Evolutionary conservation across 2,329 filamentous ascomycete genomes (phyloP), one percentile per base, ranked within the genome.

Genomic region (Penicillium sp.): DNA sequence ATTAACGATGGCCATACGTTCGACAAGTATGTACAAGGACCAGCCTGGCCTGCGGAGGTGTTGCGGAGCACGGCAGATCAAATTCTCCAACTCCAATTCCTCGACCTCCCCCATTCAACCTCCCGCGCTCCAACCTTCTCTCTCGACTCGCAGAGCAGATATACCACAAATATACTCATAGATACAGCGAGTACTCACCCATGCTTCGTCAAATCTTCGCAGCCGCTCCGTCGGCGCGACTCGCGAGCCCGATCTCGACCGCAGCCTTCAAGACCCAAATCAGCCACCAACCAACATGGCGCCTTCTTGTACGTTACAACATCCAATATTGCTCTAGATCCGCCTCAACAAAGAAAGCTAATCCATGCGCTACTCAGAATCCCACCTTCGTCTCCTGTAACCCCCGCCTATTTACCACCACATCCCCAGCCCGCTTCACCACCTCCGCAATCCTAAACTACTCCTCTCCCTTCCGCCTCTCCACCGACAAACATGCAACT

Each of bases 401-500:
- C 10, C 39, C 54, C 5, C 62, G 62, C 43, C 46, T 50, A 46
- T 63, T 64, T 50, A 60, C 63, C 39, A 58, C 54, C 16, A 59
- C 63, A 13, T 39, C 49, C 19, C 49, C 35, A 14, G 51, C 51
- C 51, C 43, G 48, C 50, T 65, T 66, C 58, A 57, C 54, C 56
- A 25, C 53, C 27, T 55, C 62, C 39, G 26, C 57, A 27, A n/a
- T 45, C 46, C 54, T 58, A 57, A 51, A 50, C 48, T 39, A 58
- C 45, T 58, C 64, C 19, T 61, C 63, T 19, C 63, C 60, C 27
- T 62, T 65, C 60, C 65, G 64, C 44, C 58, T 63, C 60, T 66
- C 67, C 53, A 56, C 63, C 50, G 62, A 64, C 52, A 67, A 65
- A 51, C 54, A 57, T 45, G 49, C 56, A 29, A 46, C 58, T 42